Percentiles rank a stretch among this genome's conserved stretches.
Conservation (phyloP, 106 monocot genomes). For the Ottelia alismoides region DNA sequence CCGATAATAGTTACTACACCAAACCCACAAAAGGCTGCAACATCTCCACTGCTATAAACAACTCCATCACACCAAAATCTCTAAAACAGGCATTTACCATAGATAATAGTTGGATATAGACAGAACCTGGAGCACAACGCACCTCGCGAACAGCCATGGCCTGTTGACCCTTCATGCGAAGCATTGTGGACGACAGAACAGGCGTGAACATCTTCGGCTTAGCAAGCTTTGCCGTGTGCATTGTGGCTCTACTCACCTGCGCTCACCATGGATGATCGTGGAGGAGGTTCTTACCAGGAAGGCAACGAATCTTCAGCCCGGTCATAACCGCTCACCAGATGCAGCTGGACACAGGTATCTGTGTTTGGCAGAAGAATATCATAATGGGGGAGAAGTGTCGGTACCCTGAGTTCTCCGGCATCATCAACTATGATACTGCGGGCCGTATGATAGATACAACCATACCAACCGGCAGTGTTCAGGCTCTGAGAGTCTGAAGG, state of each 20-base stretch:
- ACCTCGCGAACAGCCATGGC: no score
- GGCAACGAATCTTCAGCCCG: conserved; percentile 6
- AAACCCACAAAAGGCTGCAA: no score
- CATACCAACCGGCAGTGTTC: not conserved
- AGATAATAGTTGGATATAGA: no score
- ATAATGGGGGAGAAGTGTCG: conserved; percentile 74
- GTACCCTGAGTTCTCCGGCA: conserved; percentile 55
- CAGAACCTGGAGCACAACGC: no score
- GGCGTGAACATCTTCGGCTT: not conserved
- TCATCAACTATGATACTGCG: conserved; percentile 38
- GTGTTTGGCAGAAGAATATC: conserved; percentile 60
- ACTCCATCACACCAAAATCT: no score
- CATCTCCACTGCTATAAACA: no score
- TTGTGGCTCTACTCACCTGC: conserved; percentile 15
- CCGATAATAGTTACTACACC: no score
- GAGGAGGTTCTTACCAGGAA: conserved; percentile 7
- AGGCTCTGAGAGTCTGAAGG: no score
- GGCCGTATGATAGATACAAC: conserved; percentile 22
- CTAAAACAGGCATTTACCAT: no score
- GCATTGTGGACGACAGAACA: no score
- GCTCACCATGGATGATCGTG: conserved; percentile 19
- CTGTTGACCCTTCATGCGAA: no score
- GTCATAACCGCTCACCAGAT: conserved; percentile 32
- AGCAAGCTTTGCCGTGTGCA: conserved; percentile 10
- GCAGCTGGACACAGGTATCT: conserved; percentile 15